phyloP scores from a whole-genome alignment of 257 asterid species.

The Coffea eugenioides region DNA sequence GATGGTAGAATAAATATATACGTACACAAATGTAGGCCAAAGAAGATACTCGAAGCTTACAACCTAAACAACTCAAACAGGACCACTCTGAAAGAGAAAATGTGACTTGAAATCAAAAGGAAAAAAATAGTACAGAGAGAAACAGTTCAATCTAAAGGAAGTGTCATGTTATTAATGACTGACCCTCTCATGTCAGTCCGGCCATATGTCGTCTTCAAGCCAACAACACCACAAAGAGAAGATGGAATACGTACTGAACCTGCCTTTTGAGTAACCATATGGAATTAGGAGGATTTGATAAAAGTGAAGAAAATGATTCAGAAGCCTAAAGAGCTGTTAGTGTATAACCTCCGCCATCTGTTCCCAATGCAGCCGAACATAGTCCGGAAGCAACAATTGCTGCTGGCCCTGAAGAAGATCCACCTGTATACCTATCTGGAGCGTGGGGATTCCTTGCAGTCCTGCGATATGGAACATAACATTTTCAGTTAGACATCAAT shows the following conservation, averaged over 20 bases:
- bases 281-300: slow-evolving; percentile 16
- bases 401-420: slow-evolving; percentile 98
- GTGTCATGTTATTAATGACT: slow-evolving; percentile 18
- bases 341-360: slow-evolving; percentile 98
- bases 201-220: slow-evolving; percentile 88
- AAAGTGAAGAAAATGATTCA: slow-evolving; percentile 22
- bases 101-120: not conserved
- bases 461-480: slow-evolving; percentile 38
- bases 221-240: slow-evolving; percentile 95
- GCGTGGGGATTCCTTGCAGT: slow-evolving; percentile 97
- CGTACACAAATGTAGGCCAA: not conserved
- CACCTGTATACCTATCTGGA: slow-evolving; percentile 95
- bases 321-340: slow-evolving; percentile 21
- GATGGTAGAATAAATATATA: not conserved
- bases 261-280: slow-evolving; percentile 35
- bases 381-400: slow-evolving; percentile 97
- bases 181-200: slow-evolving; percentile 89
- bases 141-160: slow-evolving; percentile 15
- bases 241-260: slow-evolving; percentile 97
- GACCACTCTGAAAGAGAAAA: not conserved
- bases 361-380: slow-evolving; percentile 95
- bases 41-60: not conserved
- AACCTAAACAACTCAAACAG: not conserved
- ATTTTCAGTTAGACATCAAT: not conserved
- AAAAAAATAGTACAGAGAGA: slow-evolving; percentile 3